Evolutionary conservation across 73 alveolate species (phyloP), one percentile per base, ranked within the genome.

Genomic region (Paramecium primaurelia): DNA sequence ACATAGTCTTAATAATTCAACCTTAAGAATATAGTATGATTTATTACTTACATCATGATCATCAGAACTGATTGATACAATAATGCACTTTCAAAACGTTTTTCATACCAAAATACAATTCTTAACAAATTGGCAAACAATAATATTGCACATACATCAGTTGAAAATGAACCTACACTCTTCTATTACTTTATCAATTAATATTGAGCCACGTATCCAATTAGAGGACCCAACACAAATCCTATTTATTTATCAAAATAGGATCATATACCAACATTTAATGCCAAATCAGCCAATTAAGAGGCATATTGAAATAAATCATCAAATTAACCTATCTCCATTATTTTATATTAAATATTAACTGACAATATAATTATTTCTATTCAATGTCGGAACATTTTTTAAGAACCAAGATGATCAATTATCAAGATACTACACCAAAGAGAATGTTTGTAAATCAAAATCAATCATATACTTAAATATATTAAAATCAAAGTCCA

Each of bases 71-170:
- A 73, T 73, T 73, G 49, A 64, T 32, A 64, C 14, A 64, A 34
- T 64, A 64, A 64, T 32, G 84, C 84, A 26, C 30, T 64, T 64
- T 64, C 84, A 64, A 64, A 64, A 9, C 84, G 51, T 64, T 64
- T 64, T 42, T 64, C 84, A 26, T 64, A 54, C 69, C 69, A 54
- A 54, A 54, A 54, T 54, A 54, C 36, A 20, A 89, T 83, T 26
- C 94, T 89, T 71, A 89, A 44, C 11, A 89, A 71, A 73, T 89
- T 89, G 12, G 92, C 92, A 44, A 89, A 71, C 11, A 89, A 60
- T 8, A 89, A 34, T 38, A 71, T 89, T 11, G 92, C 92, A 83
- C 92, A 89, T 28, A 89, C 92, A 73, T 89, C 94, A 6, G 32
- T 89, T 16, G 86, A 45, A 73, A 89, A 89, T 20, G 73, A 71